Evolutionary conservation across 768 basidiomycete genomes (phyloP).

Genomic region (Pleurotus pulmonarius): DNA sequence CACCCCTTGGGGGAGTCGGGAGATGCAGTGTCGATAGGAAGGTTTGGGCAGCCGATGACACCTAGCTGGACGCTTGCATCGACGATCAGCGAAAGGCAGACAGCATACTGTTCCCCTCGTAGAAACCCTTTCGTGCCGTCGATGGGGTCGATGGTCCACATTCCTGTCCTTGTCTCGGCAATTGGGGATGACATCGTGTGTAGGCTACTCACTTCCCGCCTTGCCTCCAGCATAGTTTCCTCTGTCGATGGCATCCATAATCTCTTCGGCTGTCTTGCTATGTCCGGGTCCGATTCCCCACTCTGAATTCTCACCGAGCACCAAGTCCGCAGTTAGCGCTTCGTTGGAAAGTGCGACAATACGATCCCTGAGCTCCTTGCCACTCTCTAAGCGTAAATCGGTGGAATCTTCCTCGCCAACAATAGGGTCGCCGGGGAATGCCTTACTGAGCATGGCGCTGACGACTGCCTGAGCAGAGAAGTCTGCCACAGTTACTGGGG

Average conservation of each 20-base stretch:
- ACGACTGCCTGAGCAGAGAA: slow-evolving; percentile 93
- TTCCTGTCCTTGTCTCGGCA: slow-evolving; percentile 38
- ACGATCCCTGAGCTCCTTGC: slow-evolving; percentile 46
- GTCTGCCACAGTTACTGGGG: slow-evolving; percentile 91
- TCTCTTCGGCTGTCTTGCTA: slow-evolving; percentile 46
- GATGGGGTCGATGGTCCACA: slow-evolving; percentile 88
- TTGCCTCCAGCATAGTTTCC: slow-evolving; percentile 73
- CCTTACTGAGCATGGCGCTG: slow-evolving; percentile 67
- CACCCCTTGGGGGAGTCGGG: slow-evolving; percentile 68
- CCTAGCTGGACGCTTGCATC: slow-evolving; percentile 78
- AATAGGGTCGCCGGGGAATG: slow-evolving; percentile 84
- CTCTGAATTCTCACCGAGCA: slow-evolving; percentile 50
- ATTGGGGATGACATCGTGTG: slow-evolving; percentile 1
- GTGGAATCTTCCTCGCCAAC: slow-evolving; percentile 94
- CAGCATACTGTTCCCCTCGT: slow-evolving; percentile 89
- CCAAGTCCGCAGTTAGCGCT: slow-evolving; percentile 54
- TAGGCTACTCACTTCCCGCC: slow-evolving; percentile 57
- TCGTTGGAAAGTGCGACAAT: slow-evolving; percentile 85
- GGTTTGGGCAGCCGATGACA: slow-evolving; percentile 91
- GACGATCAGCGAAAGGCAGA: slow-evolving; percentile 82
- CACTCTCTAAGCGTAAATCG: slow-evolving; percentile 57
- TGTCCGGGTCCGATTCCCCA: slow-evolving; percentile 74
- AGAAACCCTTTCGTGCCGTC: slow-evolving; percentile 95
- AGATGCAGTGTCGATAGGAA: slow-evolving; percentile 52
- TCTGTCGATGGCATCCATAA: slow-evolving; percentile 85